These are phyloP conservation scores for Aureobasidium melanogenum DNA, from an alignment of 2,329 filamentous ascomycete genomes.

Conservation along the genomic window DNA sequence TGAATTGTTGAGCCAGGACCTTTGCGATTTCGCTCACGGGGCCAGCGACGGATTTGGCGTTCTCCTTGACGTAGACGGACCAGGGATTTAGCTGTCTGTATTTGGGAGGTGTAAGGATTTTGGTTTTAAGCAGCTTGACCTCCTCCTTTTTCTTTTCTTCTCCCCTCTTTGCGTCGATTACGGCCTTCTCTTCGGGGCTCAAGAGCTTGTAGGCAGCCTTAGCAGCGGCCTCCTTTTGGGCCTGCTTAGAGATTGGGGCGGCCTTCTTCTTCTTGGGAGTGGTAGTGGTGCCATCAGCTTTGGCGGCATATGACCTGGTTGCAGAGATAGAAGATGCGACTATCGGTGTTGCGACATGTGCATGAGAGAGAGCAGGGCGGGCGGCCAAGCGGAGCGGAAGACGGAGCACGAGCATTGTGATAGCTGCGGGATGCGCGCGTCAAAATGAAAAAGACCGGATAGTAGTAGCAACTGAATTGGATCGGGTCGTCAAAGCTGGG, in stretches of 20 bases:
- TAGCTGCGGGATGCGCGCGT: background rate
- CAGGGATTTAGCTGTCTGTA: slow-evolving; percentile 17
- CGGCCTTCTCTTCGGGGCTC: slow-evolving; percentile 3
- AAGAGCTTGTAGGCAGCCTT: background rate
- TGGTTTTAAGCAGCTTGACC: slow-evolving; percentile 27
- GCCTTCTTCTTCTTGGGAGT: slow-evolving; percentile 9
- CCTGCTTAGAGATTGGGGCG: background rate
- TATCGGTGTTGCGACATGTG: background rate
- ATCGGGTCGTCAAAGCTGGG: background rate
- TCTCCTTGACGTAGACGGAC: slow-evolving; percentile 24
- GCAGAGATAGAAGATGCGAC: background rate
- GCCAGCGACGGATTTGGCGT: background rate
- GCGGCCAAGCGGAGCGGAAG: slow-evolving; percentile 13
- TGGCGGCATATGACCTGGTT: background rate
- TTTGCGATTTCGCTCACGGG: slow-evolving; percentile 15
- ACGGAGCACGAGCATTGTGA: slow-evolving; percentile 12
- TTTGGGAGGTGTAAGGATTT: slow-evolving; percentile 23
- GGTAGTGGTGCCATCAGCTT: background rate
- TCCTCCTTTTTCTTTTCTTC: slow-evolving; percentile 19
- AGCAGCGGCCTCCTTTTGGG: background rate
- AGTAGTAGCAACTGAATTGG: background rate
- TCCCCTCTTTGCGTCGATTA: slow-evolving; percentile 22
- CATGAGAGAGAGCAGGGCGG: background rate
- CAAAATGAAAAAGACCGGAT: background rate
- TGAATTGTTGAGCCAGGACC: slow-evolving; percentile 26